phyloP scores from a whole-genome alignment of 306 rosid species.

The Vigna mungo region DNA sequence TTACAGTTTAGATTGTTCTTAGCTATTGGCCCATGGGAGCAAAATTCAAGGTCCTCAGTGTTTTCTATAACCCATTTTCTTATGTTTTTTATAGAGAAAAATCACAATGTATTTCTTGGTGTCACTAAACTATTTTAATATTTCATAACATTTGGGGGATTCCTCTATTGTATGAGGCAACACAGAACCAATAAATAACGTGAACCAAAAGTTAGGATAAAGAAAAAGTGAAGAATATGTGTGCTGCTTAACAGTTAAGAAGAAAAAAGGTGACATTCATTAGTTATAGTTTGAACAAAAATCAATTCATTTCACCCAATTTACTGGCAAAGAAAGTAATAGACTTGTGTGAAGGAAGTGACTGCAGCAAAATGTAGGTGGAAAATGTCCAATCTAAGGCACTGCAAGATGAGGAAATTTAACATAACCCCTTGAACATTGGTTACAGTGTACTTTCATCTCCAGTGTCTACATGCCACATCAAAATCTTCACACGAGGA shows the following conservation, averaged over 20 bases:
- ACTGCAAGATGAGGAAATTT: conserved; percentile 33
- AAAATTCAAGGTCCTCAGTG: too few species aligned
- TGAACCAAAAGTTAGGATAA: conserved; percentile 22
- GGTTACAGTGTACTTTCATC: conserved; percentile 38
- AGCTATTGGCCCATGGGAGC: neutral
- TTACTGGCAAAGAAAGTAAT: conserved; percentile 43
- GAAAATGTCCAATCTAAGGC: conserved; percentile 45
- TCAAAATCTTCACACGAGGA: conserved; percentile 41
- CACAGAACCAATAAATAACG: conserved; percentile 22
- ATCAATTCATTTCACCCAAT: conserved; percentile 20
- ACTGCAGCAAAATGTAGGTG: conserved; percentile 45
- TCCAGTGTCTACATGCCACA: conserved; percentile 45
- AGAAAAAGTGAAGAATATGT: conserved; percentile 28
- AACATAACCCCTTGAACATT: conserved; percentile 43
- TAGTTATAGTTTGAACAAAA: conserved; percentile 36
- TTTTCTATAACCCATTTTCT: neutral
- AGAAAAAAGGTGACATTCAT: conserved; percentile 19
- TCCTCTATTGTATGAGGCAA: conserved; percentile 2
- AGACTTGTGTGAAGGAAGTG: conserved; percentile 44
- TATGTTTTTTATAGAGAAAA: neutral
- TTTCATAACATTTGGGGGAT: neutral
- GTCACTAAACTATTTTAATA: neutral
- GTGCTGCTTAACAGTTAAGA: conserved; percentile 21
- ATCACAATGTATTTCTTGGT: too few species aligned
- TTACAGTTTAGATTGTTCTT: neutral